Conservation (phyloP, 2,329 filamentous ascomycete species). For the Aspergillus unguis region DNA sequence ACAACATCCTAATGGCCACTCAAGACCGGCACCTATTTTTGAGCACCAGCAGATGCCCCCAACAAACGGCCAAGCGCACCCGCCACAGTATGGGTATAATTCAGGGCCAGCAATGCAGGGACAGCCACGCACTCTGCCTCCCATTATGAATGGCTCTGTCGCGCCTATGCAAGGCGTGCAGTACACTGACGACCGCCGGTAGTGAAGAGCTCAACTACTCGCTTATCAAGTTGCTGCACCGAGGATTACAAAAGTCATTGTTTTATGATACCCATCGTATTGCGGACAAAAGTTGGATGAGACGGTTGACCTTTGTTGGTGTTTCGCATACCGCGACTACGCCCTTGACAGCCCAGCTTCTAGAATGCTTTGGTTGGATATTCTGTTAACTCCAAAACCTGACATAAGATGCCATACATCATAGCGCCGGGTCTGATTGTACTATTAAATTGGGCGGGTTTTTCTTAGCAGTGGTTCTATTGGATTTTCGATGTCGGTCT, state of each 20-base stretch:
- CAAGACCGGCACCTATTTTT: conserved; percentile 32
- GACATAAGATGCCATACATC: too few relatives aligned
- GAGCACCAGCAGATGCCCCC: conserved; percentile 37
- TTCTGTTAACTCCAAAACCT: too few relatives aligned
- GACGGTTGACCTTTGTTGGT: too few relatives aligned
- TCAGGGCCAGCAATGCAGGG: conserved; percentile 35
- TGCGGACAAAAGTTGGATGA: too few relatives aligned
- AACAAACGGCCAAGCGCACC: conserved; percentile 31
- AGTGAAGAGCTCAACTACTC: conserved; percentile 3
- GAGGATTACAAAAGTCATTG: too few relatives aligned
- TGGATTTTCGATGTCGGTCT: background rate
- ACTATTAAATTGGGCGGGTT: conserved; percentile 22
- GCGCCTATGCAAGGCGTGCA: conserved; percentile 51
- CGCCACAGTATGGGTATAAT: conserved; percentile 29
- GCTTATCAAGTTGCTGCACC: too few relatives aligned
- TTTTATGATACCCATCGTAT: too few relatives aligned
- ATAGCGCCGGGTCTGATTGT: background rate
- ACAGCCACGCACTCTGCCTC: conserved; percentile 46
- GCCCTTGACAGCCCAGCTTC: too few relatives aligned
- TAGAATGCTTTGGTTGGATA: too few relatives aligned
- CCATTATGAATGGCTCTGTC: conserved; percentile 44
- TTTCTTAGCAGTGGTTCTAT: conserved; percentile 8
- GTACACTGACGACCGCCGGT: conserved; percentile 49
- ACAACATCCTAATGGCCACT: conserved; percentile 32
- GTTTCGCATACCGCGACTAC: too few relatives aligned